A percentile compares a stretch with the other conserved stretches of the same genome.
Conservation (phyloP, 2,329 filamentous ascomycete species). For the Neonectria coccinea region DNA sequence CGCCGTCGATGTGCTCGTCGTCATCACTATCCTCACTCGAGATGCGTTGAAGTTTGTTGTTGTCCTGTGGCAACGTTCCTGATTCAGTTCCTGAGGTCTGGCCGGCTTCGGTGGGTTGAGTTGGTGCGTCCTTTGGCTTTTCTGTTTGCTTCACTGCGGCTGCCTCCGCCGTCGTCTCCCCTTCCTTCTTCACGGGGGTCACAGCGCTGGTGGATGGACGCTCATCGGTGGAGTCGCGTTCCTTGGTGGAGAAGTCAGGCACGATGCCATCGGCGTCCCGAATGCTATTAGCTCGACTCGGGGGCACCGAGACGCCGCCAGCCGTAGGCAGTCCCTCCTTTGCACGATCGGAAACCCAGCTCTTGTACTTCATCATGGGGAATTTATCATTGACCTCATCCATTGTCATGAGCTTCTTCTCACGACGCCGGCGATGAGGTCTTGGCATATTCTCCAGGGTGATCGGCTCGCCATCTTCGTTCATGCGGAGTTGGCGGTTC, state of each 20-base stretch:
- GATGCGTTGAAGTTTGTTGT: constrained; percentile 53
- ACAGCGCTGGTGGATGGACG: constrained; percentile 47
- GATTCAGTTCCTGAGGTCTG: constrained; percentile 42
- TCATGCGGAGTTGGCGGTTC: constrained; percentile 82
- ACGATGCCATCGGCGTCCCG: constrained; percentile 72
- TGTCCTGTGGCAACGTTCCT: constrained; percentile 37
- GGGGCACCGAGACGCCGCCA: constrained; percentile 82
- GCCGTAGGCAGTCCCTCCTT: constrained; percentile 84
- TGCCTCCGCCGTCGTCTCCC: constrained; percentile 31
- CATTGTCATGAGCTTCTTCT: constrained; percentile 99
- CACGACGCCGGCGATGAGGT: constrained; percentile 85
- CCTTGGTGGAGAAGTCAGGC: constrained; percentile 58
- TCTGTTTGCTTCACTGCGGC: constrained; percentile 30
- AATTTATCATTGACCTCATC: constrained; percentile 99
- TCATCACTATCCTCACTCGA: constrained; percentile 69
- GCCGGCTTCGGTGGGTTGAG: constrained; percentile 34
- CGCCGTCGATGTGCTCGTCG: constrained; percentile 85
- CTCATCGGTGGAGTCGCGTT: constrained; percentile 59
- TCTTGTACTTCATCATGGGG: constrained; percentile 95
- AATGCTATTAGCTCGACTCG: constrained; percentile 79
- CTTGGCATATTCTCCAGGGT: constrained; percentile 87
- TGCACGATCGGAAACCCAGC: constrained; percentile 87
- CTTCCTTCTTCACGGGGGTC: constrained; percentile 33
- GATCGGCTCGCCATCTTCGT: constrained; percentile 87
- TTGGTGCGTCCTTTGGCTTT: constrained; percentile 38